These are phyloP conservation scores for Penicillium griseofulvum DNA, from an alignment of 2,329 filamentous ascomycete genomes.

Conservation along the genomic window DNA sequence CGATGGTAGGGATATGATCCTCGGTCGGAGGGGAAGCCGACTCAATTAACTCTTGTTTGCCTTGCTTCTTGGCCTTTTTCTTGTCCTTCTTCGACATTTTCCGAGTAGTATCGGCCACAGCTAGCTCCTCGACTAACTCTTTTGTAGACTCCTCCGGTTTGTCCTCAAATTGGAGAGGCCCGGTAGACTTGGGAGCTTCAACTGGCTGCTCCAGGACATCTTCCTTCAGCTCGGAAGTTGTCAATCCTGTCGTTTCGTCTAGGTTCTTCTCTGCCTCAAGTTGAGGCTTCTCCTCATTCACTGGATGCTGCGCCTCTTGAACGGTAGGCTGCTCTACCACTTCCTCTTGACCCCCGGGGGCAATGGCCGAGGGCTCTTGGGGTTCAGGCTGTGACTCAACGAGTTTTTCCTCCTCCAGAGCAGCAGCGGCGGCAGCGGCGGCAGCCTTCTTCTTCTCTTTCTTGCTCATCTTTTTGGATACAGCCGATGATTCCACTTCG, in stretches of 20 bases:
- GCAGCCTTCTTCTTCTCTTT: constrained; percentile 27
- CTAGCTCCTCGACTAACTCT: constrained; percentile 14
- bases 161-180: background rate
- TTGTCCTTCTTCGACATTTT: constrained; percentile 41
- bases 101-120: constrained; percentile 15
- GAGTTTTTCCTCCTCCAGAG: constrained; percentile 6
- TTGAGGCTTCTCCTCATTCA: background rate
- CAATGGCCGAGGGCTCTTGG: background rate
- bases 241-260: background rate
- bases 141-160: constrained; percentile 8
- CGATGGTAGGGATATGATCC: background rate
- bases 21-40: background rate
- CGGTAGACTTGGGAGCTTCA: background rate
- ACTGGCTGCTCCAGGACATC: background rate
- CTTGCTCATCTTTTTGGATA: constrained; percentile 28
- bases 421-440: constrained; percentile 13
- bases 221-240: background rate
- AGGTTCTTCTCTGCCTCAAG: background rate
- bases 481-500: constrained; percentile 1
- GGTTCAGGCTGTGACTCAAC: background rate
- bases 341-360: background rate
- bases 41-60: constrained; percentile 13
- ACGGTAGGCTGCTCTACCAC: background rate
- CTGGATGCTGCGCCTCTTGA: background rate
- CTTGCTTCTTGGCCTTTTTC: constrained; percentile 31